A percentile compares a stretch with the other conserved stretches of the same genome.
phyloP scores from a whole-genome alignment of 2,329 filamentous ascomycete species.

The Pseudocercospora eumusae region DNA sequence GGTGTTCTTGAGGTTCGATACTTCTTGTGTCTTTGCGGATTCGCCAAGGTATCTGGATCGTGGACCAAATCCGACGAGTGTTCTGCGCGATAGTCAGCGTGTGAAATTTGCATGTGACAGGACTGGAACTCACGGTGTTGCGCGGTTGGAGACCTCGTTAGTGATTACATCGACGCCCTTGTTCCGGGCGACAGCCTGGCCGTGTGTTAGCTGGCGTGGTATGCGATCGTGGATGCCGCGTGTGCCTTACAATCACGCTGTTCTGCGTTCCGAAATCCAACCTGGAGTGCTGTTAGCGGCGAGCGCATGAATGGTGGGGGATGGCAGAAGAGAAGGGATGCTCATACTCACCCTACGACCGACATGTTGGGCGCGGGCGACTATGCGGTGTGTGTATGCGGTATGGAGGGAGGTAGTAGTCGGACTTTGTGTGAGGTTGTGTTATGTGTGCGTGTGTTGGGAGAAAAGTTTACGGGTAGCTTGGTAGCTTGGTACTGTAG shows the following conservation, averaged over 20 bases:
- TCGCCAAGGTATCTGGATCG: slow-evolving; percentile 94
- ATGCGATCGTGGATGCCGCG: neutral
- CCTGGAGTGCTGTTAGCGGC: slow-evolving; percentile 29
- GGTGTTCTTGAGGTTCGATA: slow-evolving; percentile 99
- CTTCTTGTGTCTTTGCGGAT: slow-evolving; percentile 96
- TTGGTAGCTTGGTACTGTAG: no score
- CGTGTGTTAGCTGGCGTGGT: slow-evolving; percentile 21
- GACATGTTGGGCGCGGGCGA: slow-evolving; percentile 19
- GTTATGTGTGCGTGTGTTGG: neutral
- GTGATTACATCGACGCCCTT: slow-evolving; percentile 98
- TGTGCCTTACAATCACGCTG: slow-evolving; percentile 69
- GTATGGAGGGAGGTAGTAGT: neutral
- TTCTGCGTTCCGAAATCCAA: slow-evolving; percentile 95
- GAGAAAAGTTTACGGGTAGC: neutral
- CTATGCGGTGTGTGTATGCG: slow-evolving; percentile 11
- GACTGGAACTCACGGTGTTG: slow-evolving; percentile 77
- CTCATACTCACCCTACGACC: slow-evolving; percentile 21
- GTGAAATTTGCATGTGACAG: slow-evolving; percentile 26
- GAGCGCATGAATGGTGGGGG: neutral
- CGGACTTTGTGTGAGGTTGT: no score
- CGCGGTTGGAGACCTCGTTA: slow-evolving; percentile 98
- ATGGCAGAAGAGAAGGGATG: neutral
- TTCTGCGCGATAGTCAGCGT: slow-evolving; percentile 54
- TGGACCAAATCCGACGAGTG: slow-evolving; percentile 90
- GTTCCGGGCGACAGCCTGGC: slow-evolving; percentile 83